Evolutionary conservation across 1,284 basidiomycete species (phyloP).

Genomic region (Stygiomarasmius scandens): DNA sequence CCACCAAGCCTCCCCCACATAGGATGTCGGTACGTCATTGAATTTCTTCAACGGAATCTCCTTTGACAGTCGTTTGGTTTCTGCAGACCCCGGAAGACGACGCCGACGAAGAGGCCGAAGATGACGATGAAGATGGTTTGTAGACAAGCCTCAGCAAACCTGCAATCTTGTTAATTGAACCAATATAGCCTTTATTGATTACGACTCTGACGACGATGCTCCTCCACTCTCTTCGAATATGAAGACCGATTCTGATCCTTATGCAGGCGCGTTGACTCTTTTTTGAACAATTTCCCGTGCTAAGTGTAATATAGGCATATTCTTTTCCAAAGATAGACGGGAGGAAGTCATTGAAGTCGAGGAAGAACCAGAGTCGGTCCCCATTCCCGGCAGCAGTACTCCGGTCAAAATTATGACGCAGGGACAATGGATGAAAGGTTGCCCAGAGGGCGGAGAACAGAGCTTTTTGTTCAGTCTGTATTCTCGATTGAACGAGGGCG

Average conservation of each 20-base stretch:
- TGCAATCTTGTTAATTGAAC: slow-evolving; percentile 1
- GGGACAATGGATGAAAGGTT: slow-evolving; percentile 96
- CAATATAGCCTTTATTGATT: slow-evolving; percentile 55
- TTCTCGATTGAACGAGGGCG: slow-evolving; percentile 64
- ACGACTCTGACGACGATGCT: slow-evolving; percentile 72
- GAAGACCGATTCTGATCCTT: slow-evolving; percentile 72
- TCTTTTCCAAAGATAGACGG: slow-evolving; percentile 88
- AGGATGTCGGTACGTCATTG: slow-evolving; percentile 16
- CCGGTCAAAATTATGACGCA: slow-evolving; percentile 74
- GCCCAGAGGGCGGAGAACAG: slow-evolving; percentile 90
- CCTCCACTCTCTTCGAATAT: slow-evolving; percentile 37
- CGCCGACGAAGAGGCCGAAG: slow-evolving; percentile 49
- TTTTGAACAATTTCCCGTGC: neutral
- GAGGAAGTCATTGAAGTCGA: slow-evolving; percentile 88
- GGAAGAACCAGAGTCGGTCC: slow-evolving; percentile 66
- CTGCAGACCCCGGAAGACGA: slow-evolving; percentile 32
- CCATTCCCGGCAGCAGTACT: slow-evolving; percentile 47
- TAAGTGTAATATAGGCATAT: slow-evolving; percentile 59
- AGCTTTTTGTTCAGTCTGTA: slow-evolving; percentile 86
- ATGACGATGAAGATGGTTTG: slow-evolving; percentile 57
- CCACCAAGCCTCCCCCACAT: slow-evolving; percentile 19
- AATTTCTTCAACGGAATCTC: slow-evolving; percentile 5
- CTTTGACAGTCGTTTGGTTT: too few species aligned
- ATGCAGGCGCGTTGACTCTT: slow-evolving; percentile 59
- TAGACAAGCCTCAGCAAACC: slow-evolving; percentile 11